A percentile compares a stretch with the other conserved stretches of the same genome.
These are phyloP conservation scores for Pestalotiopsis sp. DNA, from an alignment of 2,329 filamentous ascomycete species.

Conservation along the genomic window DNA sequence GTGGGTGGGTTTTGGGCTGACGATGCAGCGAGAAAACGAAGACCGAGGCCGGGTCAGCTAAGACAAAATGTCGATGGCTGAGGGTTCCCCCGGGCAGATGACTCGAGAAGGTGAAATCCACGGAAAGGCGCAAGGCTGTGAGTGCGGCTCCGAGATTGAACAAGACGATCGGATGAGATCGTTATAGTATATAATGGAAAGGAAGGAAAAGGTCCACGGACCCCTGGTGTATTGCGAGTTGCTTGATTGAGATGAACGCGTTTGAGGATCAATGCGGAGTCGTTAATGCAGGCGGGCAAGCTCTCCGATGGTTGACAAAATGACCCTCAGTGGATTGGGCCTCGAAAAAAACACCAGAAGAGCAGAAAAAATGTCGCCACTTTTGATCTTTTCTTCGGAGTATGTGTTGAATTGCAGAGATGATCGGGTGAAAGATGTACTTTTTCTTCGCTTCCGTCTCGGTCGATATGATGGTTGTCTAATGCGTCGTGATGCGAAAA, in stretches of 20 bases:
- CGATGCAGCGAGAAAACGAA: constrained; percentile 21
- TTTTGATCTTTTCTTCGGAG: background rate
- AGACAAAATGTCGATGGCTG: constrained; percentile 5
- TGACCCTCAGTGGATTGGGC: constrained; percentile 13
- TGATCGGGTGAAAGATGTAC: background rate
- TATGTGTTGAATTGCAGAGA: background rate
- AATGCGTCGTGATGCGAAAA: background rate
- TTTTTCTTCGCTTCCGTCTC: background rate
- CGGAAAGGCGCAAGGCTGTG: background rate
- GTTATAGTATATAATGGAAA: constrained; percentile 26
- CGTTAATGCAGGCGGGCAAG: constrained; percentile 20
- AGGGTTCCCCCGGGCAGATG: constrained; percentile 2
- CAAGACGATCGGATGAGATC: constrained; percentile 16
- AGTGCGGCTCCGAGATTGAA: background rate
- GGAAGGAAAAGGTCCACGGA: constrained; percentile 16
- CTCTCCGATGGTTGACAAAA: constrained; percentile 16
- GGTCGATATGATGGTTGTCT: background rate
- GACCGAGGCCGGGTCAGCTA: constrained; percentile 20
- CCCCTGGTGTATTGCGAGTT: constrained; percentile 15
- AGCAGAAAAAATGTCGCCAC: constrained; percentile 16
- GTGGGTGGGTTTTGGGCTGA: constrained; percentile 7
- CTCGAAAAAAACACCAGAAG: constrained; percentile 16
- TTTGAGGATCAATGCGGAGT: constrained; percentile 26
- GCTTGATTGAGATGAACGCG: constrained; percentile 21
- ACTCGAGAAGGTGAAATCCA: background rate